phyloP scores from a whole-genome alignment of 495 filamentous ascomycete species.

The Chlorociboria aeruginascens region DNA sequence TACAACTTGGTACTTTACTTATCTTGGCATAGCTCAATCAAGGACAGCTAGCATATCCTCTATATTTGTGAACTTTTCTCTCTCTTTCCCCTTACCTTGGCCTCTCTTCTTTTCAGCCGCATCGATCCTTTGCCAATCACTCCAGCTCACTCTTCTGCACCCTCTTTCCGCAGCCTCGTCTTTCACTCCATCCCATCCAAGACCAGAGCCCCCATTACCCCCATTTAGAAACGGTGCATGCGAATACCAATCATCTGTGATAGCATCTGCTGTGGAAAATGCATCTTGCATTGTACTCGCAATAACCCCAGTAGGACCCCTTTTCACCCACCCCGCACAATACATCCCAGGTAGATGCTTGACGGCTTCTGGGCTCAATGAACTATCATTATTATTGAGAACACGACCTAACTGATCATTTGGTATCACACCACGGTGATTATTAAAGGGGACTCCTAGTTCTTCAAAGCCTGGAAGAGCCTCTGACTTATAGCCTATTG shows the following conservation, averaged over 20 bases:
- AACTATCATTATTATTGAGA: constrained; percentile 22
- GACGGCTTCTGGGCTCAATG: constrained; percentile 15
- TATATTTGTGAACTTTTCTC: constrained; percentile 72
- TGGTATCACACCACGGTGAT: constrained; percentile 58
- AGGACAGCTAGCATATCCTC: constrained; percentile 69
- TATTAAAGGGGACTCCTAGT: constrained; percentile 72
- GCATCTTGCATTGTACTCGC: constrained; percentile 94
- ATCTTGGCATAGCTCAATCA: constrained; percentile 3
- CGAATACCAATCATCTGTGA: constrained; percentile 55
- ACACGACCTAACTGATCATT: constrained; percentile 79
- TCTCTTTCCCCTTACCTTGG: constrained; percentile 52
- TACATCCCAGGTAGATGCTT: constrained; percentile 67
- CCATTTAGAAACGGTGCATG: constrained; percentile 32
- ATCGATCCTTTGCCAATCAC: constrained; percentile 82
- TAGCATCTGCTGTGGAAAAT: constrained; percentile 74
- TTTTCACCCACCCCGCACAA: constrained; percentile 93
- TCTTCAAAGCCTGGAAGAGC: constrained; percentile 63
- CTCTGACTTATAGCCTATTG: constrained; percentile 81
- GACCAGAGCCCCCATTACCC: constrained; percentile 20
- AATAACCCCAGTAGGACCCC: constrained; percentile 90
- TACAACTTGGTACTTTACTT: constrained; percentile 10
- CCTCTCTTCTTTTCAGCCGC: constrained; percentile 59
- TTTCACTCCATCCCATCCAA: constrained; percentile 70
- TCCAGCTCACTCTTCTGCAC: constrained; percentile 58
- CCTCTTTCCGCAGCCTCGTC: constrained; percentile 37